Evolutionary conservation across 805 yeast genomes (phyloP).

Genomic region (Metschnikowia aberdeeniae): DNA sequence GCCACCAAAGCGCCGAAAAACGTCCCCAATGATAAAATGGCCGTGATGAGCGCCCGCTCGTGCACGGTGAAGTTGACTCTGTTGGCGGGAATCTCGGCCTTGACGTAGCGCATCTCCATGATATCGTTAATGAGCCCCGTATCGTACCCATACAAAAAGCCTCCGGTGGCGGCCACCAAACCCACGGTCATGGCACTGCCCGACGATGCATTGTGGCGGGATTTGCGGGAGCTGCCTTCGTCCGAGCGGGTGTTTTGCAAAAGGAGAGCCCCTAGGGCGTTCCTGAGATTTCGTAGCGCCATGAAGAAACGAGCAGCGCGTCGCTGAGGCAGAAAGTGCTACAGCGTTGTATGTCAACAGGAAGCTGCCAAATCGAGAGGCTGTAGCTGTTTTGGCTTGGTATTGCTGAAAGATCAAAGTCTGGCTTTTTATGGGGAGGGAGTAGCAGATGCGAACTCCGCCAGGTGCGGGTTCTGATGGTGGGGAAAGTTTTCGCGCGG

Average conservation of each 20-base stretch:
- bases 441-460: not conserved
- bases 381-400: not conserved
- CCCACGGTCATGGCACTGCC: constrained; percentile 72
- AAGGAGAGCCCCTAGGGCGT: constrained; percentile 23
- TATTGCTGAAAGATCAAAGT: not conserved
- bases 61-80: constrained; percentile 47
- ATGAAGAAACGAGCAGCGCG: constrained; percentile 1
- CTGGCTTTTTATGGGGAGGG: not conserved
- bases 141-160: constrained; percentile 85
- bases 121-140: constrained; percentile 82
- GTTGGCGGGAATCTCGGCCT: constrained; percentile 49
- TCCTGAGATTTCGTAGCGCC: constrained; percentile 6
- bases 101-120: constrained; percentile 70
- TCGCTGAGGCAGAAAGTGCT: not conserved
- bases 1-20: constrained; percentile 60
- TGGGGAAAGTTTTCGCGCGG: constrained; percentile 7
- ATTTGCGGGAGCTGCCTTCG: constrained; percentile 29
- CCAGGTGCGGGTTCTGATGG: constrained; percentile 3
- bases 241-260: constrained; percentile 35
- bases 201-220: constrained; percentile 47
- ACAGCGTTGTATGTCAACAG: not conserved
- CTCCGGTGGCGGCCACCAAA: constrained; percentile 83
- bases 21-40: constrained; percentile 79
- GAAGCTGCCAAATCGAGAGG: not conserved
- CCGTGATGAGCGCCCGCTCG: constrained; percentile 69